Evolutionary conservation across 176 grass and related monocot species (phyloP), one percentile per base, ranked within the genome.

Genomic region (bread wheat (Triticum aestivum)): DNA sequence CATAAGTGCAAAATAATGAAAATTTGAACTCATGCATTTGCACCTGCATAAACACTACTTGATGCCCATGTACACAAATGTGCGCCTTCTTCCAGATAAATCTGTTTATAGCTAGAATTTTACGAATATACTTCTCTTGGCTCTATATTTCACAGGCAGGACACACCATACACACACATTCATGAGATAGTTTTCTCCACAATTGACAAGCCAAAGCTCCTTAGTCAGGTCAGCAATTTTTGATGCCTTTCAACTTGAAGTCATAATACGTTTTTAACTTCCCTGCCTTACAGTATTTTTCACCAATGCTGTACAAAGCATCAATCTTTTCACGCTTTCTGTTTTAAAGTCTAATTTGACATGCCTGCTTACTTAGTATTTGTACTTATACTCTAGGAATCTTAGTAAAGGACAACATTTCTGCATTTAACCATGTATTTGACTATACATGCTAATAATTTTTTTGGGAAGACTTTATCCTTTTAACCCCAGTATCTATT

Each of bases 141-240:
- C 11, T 78, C 7, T 72, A 68, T 79, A 61, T 80, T 76, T 80
- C 73, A 76, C 84, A 99, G 97, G 90, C 92, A 93, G 89, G 90
- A 94, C 63, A 90, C 80, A 74, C 69, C 89, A 29, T 88, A 89
- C 75, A 84, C 64, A 32, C 63, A 89, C 78, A 90, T 99, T 90
- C 97, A 99, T 87, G 97, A 99, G 89, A 88, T 99, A 66, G 90
- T 96, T 76, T 99, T 99, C 86, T 96, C 97, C 39, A 93, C 94
- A 20, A 87, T 91, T 18, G 97, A 99, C 85, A 99, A 96, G 69
- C 94, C 94, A 80, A 99, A 99, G 85, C 97, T 99, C 81, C 97
- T 99, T 85, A 95, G 94, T 86, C 97, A 99, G 94, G 97, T 99
- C 65, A 80, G 85, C 61, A 67, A 41, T 83, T 73, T 12, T 93